Percentiles rank a stretch among this genome's conserved stretches.
phyloP scores from a whole-genome alignment of 2,329 filamentous ascomycete species.

The Arthroderma sp. region DNA sequence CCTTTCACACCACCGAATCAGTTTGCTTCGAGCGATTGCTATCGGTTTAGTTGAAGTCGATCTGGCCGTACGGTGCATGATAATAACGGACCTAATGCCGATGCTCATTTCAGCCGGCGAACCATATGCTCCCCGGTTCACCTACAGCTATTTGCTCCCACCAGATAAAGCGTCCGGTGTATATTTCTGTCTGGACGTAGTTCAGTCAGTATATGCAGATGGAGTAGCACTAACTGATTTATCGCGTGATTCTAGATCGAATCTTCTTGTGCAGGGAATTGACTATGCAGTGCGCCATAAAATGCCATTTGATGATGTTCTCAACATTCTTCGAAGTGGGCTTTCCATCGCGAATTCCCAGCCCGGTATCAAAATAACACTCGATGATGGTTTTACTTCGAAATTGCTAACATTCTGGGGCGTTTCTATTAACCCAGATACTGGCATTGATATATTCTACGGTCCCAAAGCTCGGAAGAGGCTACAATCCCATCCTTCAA shows the following conservation, averaged over 20 bases:
- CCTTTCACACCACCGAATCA: slow-evolving; percentile 10
- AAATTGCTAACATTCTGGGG: slow-evolving; percentile 3
- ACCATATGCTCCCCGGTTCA: background rate
- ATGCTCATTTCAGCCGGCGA: slow-evolving; percentile 4
- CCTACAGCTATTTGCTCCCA: background rate
- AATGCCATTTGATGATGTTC: slow-evolving; percentile 3
- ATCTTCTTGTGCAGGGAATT: background rate
- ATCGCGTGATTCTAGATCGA: background rate
- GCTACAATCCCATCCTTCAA: background rate
- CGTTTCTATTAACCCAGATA: background rate
- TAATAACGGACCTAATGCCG: background rate
- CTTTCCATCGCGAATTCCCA: too few species aligned
- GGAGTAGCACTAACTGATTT: background rate
- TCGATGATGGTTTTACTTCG: background rate
- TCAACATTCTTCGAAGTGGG: background rate
- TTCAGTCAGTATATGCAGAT: background rate
- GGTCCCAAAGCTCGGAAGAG: background rate
- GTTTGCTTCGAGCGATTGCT: slow-evolving; percentile 6
- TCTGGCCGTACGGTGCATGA: background rate
- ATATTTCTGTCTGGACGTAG: slow-evolving; percentile 4
- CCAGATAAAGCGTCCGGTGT: background rate
- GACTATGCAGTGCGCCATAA: background rate
- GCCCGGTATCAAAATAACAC: too few species aligned
- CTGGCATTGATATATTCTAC: background rate
- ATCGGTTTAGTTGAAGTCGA: slow-evolving; percentile 1